Percentiles rank a stretch among this genome's conserved stretches.
Conservation (phyloP, 306 rosid genomes). For the Prunus salicina region DNA sequence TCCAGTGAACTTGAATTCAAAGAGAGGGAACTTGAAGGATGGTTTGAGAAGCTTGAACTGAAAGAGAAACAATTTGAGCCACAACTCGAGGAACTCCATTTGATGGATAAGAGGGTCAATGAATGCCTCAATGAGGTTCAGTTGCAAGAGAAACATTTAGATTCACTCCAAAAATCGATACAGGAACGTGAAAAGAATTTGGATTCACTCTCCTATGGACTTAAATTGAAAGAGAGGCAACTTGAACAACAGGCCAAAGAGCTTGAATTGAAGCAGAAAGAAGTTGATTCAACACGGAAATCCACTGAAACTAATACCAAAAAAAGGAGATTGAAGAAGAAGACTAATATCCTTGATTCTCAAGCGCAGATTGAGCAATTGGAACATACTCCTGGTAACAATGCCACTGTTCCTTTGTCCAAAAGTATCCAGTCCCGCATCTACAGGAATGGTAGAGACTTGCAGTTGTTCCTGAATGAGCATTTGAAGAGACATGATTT, state of each 20-base stretch:
- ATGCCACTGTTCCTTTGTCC: neutral
- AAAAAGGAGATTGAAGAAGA: neutral
- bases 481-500: conserved; percentile 32
- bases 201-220: conserved; percentile 13
- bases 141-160: conserved; percentile 5
- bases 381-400: conserved; percentile 1
- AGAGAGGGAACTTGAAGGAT: conserved; percentile 4
- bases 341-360: conserved; percentile 8
- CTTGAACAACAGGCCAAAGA: conserved; percentile 21
- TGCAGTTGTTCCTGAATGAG: conserved; percentile 32
- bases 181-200: conserved; percentile 8
- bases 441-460: conserved; percentile 17
- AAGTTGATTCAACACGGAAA: conserved; percentile 6
- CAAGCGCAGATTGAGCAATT: conserved; percentile 21
- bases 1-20: neutral
- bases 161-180: neutral
- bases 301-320: neutral
- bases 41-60: neutral
- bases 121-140: conserved; percentile 32
- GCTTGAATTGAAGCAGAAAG: conserved; percentile 25
- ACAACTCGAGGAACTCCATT: conserved; percentile 7
- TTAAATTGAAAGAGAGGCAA: conserved; percentile 28
- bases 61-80: neutral
- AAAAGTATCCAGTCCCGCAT: neutral
- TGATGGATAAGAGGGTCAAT: conserved; percentile 2